Percentiles rank a stretch among this genome's conserved stretches.
These are phyloP conservation scores for Aspergillus chevalieri DNA, from an alignment of 2,329 filamentous ascomycete genomes.

Conservation along the genomic window DNA sequence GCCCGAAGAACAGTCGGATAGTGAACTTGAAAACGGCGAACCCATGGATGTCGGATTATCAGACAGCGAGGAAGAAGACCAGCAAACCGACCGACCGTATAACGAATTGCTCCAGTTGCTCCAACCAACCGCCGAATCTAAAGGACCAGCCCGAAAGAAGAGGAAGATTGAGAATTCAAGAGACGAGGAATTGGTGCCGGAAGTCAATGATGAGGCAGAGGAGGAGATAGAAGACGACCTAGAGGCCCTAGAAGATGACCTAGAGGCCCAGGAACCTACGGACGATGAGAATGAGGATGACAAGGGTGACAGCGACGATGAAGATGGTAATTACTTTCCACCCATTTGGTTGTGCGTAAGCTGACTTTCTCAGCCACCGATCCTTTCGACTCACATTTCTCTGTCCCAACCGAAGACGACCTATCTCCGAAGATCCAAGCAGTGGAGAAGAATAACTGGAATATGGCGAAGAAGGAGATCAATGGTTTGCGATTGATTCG, in stretches of 20 bases:
- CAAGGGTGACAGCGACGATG: conserved; percentile 28
- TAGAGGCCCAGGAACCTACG: conserved; percentile 46
- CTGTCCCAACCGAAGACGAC: conserved; percentile 56
- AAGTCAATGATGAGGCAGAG: conserved; percentile 24
- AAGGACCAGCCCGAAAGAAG: conserved; percentile 46
- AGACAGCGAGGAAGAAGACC: conserved; percentile 38
- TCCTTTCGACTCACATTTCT: conserved; percentile 78
- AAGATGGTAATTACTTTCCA: conserved; percentile 25
- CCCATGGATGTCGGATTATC: conserved; percentile 30
- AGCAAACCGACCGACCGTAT: conserved; percentile 43
- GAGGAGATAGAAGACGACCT: conserved; percentile 37
- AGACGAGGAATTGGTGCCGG: conserved; percentile 17
- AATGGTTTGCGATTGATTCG: conserved; percentile 27
- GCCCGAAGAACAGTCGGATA: conserved; percentile 41
- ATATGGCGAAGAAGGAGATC: conserved; percentile 33
- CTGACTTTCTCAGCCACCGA: conserved; percentile 55
- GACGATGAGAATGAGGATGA: conserved; percentile 35
- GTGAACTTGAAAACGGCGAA: conserved; percentile 35
- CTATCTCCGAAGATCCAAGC: conserved; percentile 48
- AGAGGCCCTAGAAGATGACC: conserved; percentile 44
- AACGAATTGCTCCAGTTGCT: conserved; percentile 53
- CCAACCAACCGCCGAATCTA: conserved; percentile 34
- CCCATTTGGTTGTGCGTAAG: conserved; percentile 11
- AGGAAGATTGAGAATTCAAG: conserved; percentile 43
- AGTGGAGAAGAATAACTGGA: conserved; percentile 46